Evolutionary conservation across 805 yeast genomes (phyloP).

Genomic region (Lipomyces orientalis): DNA sequence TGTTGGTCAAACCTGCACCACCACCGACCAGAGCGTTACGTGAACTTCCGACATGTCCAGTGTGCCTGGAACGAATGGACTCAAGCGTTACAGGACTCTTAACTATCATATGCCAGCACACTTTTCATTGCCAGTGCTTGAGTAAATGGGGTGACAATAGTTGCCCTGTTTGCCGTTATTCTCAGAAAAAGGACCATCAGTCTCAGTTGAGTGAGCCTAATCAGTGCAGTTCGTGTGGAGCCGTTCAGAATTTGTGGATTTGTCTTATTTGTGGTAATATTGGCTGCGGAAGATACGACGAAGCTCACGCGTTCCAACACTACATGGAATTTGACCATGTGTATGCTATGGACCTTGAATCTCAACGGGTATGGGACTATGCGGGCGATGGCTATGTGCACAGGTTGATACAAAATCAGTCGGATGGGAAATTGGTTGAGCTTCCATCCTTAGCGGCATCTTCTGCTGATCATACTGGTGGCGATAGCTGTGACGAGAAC

Average conservation of each 20-base stretch:
- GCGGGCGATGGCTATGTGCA: slow-evolving; percentile 92
- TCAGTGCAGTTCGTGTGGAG: slow-evolving; percentile 63
- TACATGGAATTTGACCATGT: slow-evolving; percentile 80
- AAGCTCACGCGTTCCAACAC: slow-evolving; percentile 85
- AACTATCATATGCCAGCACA: slow-evolving; percentile 91
- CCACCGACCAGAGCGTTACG: slow-evolving; percentile 45
- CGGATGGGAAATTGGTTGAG: slow-evolving; percentile 90
- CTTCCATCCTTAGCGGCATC: slow-evolving; percentile 50
- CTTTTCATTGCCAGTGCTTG: slow-evolving; percentile 87
- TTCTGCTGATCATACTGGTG: background rate
- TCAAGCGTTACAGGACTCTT: slow-evolving; percentile 76
- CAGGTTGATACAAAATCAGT: slow-evolving; percentile 78
- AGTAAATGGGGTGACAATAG: slow-evolving; percentile 81
- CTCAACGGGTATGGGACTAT: slow-evolving; percentile 94
- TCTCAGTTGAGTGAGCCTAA: slow-evolving; percentile 24
- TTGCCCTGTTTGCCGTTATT: slow-evolving; percentile 89
- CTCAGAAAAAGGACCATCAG: slow-evolving; percentile 50
- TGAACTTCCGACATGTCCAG: slow-evolving; percentile 92
- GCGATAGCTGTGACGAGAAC: slow-evolving; percentile 1
- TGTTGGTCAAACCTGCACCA: slow-evolving; percentile 34
- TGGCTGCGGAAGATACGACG: slow-evolving; percentile 90
- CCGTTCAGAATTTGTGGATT: slow-evolving; percentile 75
- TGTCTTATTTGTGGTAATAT: slow-evolving; percentile 88
- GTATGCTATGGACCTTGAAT: slow-evolving; percentile 83
- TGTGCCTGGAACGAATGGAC: slow-evolving; percentile 88